These are phyloP conservation scores for Spizellomyces sp. DNA, from an alignment of 192 early-diverging fungal species.

Conservation along the genomic window DNA sequence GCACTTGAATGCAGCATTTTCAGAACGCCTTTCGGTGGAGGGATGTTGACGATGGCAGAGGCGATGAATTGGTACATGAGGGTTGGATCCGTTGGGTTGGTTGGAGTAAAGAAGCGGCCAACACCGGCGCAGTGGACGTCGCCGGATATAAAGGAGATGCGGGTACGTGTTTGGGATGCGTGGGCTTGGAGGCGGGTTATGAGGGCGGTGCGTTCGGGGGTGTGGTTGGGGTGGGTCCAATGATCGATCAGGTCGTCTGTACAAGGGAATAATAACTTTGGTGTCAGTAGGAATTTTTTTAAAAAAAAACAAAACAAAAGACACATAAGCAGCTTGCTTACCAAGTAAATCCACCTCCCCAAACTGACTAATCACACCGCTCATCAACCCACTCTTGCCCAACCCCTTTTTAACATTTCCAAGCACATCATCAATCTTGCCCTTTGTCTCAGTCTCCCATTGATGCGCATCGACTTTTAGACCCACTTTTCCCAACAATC, in stretches of 20 bases:
- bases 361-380: slow-evolving; percentile 69
- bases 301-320: background rate
- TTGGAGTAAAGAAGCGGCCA: slow-evolving; percentile 41
- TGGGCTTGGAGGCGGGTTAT: slow-evolving; percentile 66
- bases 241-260: slow-evolving; percentile 82
- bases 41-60: slow-evolving; percentile 25
- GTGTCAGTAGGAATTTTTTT: background rate
- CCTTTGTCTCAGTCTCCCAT: slow-evolving; percentile 15
- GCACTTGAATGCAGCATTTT: slow-evolving; percentile 22
- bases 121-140: slow-evolving; percentile 63
- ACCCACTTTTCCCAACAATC: slow-evolving; percentile 13
- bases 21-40: slow-evolving; percentile 20
- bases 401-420: slow-evolving; percentile 28
- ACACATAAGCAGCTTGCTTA: no score
- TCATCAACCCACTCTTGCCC: slow-evolving; percentile 37
- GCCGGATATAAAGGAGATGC: slow-evolving; percentile 79
- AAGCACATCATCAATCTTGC: slow-evolving; percentile 13
- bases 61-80: slow-evolving; percentile 25
- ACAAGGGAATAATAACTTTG: background rate
- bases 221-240: slow-evolving; percentile 48
- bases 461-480: slow-evolving; percentile 18
- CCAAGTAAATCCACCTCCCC: slow-evolving; percentile 55
- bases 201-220: slow-evolving; percentile 67
- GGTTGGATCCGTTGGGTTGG: slow-evolving; percentile 7
- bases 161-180: slow-evolving; percentile 55